phyloP scores from a whole-genome alignment of 2,329 filamentous ascomycete genomes.

The Xylaria hypoxylon region DNA sequence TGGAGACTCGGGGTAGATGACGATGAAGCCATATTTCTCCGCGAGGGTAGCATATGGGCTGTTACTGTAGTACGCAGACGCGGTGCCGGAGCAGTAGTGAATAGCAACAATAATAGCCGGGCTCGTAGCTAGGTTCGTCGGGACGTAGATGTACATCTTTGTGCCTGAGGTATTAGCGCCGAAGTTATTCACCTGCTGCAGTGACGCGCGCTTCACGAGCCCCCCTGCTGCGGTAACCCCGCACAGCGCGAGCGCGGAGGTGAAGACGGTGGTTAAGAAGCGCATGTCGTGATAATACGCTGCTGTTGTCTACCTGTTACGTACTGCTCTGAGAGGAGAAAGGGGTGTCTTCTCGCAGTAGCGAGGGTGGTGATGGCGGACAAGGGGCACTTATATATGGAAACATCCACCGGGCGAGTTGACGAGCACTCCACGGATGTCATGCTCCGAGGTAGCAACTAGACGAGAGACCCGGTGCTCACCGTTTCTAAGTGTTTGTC shows the following conservation, averaged over 20 bases:
- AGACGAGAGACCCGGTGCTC: neutral
- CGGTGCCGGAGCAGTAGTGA: constrained; percentile 66
- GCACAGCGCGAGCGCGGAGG: constrained; percentile 35
- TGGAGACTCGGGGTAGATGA: constrained; percentile 67
- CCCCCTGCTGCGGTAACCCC: constrained; percentile 24
- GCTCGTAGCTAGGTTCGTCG: constrained; percentile 51
- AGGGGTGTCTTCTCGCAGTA: neutral
- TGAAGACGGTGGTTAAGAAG: constrained; percentile 22
- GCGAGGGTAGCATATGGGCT: constrained; percentile 60
- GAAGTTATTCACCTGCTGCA: constrained; percentile 47
- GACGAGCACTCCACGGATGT: constrained; percentile 21
- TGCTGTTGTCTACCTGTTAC: constrained; percentile 1
- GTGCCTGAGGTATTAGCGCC: constrained; percentile 55
- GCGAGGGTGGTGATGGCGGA: neutral
- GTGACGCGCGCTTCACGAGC: constrained; percentile 37
- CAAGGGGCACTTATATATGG: constrained; percentile 14
- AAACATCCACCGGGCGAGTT: neutral
- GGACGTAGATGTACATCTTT: constrained; percentile 60
- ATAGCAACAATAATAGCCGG: constrained; percentile 64
- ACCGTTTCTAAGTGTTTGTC: neutral
- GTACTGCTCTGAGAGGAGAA: neutral
- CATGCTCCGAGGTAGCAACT: constrained; percentile 21
- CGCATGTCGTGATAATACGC: constrained; percentile 20
- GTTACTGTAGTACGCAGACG: constrained; percentile 59
- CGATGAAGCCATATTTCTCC: constrained; percentile 58